phyloP scores from a whole-genome alignment of 495 filamentous ascomycete species.

The Cladorrhinum samala region DNA sequence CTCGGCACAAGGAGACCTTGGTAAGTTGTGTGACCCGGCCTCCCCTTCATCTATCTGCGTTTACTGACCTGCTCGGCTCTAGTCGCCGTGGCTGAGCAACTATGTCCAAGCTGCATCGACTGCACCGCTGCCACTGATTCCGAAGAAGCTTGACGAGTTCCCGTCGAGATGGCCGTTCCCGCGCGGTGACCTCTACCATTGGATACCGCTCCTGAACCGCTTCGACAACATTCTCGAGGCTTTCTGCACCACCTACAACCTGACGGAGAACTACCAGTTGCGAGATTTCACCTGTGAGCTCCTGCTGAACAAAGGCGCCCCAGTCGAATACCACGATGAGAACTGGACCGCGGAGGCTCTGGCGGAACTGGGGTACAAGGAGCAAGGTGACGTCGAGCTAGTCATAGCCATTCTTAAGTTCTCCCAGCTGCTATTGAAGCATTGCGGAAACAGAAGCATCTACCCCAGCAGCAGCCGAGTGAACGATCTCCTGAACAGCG shows the following conservation, averaged over 20 bases:
- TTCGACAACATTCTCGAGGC: constrained; percentile 85
- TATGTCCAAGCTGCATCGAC: constrained; percentile 65
- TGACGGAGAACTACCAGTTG: constrained; percentile 75
- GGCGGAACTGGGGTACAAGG: constrained; percentile 52
- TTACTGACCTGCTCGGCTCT: constrained; percentile 3
- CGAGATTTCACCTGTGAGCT: constrained; percentile 62
- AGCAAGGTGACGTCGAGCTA: constrained; percentile 73
- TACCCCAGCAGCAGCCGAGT: constrained; percentile 87
- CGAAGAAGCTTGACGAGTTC: constrained; percentile 69
- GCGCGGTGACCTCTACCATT: constrained; percentile 96
- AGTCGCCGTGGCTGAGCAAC: constrained; percentile 82
- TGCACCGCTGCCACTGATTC: constrained; percentile 69
- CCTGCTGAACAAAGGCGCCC: constrained; percentile 46
- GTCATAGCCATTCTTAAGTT: constrained; percentile 76
- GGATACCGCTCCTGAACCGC: constrained; percentile 90
- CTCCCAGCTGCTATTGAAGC: constrained; percentile 78
- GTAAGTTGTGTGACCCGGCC: constrained; percentile 49
- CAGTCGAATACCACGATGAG: constrained; percentile 33
- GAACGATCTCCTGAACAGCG: constrained; percentile 80
- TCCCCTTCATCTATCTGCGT: background rate
- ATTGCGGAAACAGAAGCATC: constrained; percentile 94
- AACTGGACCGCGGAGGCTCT: constrained; percentile 43
- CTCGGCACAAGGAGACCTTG: constrained; percentile 89
- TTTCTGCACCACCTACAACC: constrained; percentile 73
- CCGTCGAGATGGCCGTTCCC: constrained; percentile 90